Percentiles rank a stretch among this genome's conserved stretches.
Evolutionary conservation across 768 basidiomycete species (phyloP).

Genomic region (Sutorius australiensis): DNA sequence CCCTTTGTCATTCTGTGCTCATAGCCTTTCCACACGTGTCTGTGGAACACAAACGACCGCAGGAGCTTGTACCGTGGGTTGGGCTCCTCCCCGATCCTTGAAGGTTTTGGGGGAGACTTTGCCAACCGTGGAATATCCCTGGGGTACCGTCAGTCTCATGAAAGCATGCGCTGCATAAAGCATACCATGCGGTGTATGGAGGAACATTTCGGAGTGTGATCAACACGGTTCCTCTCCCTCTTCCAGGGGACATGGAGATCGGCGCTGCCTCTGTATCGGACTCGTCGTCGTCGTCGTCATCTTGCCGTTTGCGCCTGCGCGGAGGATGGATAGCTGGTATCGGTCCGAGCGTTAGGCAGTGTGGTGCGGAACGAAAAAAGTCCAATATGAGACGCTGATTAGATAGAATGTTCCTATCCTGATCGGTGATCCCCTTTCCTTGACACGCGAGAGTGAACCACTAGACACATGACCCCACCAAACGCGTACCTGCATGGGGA

Average conservation of each 20-base stretch:
- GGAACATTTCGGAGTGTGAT: constrained; percentile 82
- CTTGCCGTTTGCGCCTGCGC: constrained; percentile 43
- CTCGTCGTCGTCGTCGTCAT: constrained; percentile 43
- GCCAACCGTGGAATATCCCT: constrained; percentile 80
- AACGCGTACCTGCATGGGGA: constrained; percentile 80
- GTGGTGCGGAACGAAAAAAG: constrained; percentile 72
- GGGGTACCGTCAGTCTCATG: constrained; percentile 1
- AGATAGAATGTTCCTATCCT: constrained; percentile 86
- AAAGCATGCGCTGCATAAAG: constrained; percentile 13
- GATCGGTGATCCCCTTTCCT: constrained; percentile 90
- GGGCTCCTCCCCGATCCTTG: constrained; percentile 39
- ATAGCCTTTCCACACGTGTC: constrained; percentile 75
- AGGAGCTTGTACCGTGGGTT: constrained; percentile 69
- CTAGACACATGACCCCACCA: neutral
- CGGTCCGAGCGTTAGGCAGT: constrained; percentile 56
- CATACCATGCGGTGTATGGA: constrained; percentile 85
- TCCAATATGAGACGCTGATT: constrained; percentile 83
- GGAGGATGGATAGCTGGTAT: constrained; percentile 40
- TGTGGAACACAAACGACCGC: constrained; percentile 77
- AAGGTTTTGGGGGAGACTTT: constrained; percentile 62
- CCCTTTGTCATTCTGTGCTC: constrained; percentile 95
- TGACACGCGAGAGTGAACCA: constrained; percentile 3
- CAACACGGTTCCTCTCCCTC: constrained; percentile 66
- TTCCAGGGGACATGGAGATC: neutral
- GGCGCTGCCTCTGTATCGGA: constrained; percentile 13